Evolutionary conservation across 2,329 filamentous ascomycete genomes (phyloP).

Genomic region (Thyridium curvatum): DNA sequence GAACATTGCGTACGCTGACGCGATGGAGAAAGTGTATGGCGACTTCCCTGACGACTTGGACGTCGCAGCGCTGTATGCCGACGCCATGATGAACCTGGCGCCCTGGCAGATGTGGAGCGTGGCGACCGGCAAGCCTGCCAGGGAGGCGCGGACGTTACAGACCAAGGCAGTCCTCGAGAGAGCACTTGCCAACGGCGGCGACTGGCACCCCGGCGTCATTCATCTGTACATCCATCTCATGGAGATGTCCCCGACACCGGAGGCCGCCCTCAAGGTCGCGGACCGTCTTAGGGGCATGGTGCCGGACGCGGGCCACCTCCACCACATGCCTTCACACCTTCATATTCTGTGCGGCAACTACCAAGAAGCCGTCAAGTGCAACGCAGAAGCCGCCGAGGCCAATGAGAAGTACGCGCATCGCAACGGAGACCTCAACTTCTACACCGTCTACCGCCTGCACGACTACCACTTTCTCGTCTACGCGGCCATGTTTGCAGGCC

Average conservation of each 20-base stretch:
- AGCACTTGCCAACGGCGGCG: constrained; percentile 44
- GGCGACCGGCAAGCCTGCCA: constrained; percentile 37
- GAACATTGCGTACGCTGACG: constrained; percentile 55
- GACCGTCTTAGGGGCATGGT: constrained; percentile 7
- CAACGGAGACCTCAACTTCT: constrained; percentile 43
- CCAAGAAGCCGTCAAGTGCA: constrained; percentile 8
- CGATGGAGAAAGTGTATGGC: constrained; percentile 32
- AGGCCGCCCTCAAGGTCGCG: constrained; percentile 3
- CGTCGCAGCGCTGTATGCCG: constrained; percentile 56
- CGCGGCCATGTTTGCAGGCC: constrained; percentile 50
- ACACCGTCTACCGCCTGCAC: constrained; percentile 49
- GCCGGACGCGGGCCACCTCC: constrained; percentile 7
- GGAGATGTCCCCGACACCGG: constrained; percentile 10
- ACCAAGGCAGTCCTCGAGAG: constrained; percentile 42
- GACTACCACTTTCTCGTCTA: constrained; percentile 51
- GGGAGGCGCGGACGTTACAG: constrained; percentile 40
- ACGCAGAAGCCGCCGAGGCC: constrained; percentile 7
- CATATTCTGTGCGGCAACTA: constrained; percentile 9
- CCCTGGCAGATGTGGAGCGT: constrained; percentile 39
- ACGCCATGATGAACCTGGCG: constrained; percentile 41
- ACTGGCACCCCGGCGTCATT: constrained; percentile 54
- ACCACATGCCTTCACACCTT: constrained; percentile 9
- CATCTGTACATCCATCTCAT: constrained; percentile 46
- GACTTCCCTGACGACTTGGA: constrained; percentile 42
- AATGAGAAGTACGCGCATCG: constrained; percentile 31